Evolutionary conservation across 1,284 basidiomycete species (phyloP), one percentile per base, ranked within the genome.

Genomic region (Heterobasidion irregulare): DNA sequence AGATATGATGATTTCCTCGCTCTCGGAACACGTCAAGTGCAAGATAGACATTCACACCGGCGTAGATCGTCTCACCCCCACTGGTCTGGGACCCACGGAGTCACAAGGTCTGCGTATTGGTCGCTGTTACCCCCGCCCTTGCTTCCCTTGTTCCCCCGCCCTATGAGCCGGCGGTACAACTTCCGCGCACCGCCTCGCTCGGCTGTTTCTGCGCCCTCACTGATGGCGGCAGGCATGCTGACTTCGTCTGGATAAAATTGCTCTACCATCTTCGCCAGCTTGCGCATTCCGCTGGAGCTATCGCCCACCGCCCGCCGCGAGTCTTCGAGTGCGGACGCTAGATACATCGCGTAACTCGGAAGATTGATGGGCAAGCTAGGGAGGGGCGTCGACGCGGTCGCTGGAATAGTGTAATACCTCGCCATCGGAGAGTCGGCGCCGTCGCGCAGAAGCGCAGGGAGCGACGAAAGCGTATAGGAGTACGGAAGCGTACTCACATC

Each of bases 51-150:
- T 41, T 12, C 38, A 10, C 38, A n/a, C 38, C 13, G 4, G n/a
- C 35, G n/a, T n/a, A 43, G 44, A 50, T 6, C 9, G 35, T 26
- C 2, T 44, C 47, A 59, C 53, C 62, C 36, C 68, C 66, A 41
- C 38, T 41, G 12, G 38, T 41, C 38, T 45, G 72, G 62, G 19
- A 71, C 63, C 66, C 90, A 91, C 0, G 88, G 88, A 33, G 88
- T 91, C 54, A 91, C 86, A 15, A 89, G 75, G 52, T 89, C 84
- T 59, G 83, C 90, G 12, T 82, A 83, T 57, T 89, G 86, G 61
- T 86, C 85, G 63, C 90, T 90, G 59, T 75, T 76, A 70, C 57
- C 75, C 72, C 54, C 61, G 52, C 36, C 51, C 46, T 47, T 69
- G 71, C 47, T 71, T 2, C 44, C 50, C 19, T 43, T 60, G 13